Evolutionary conservation across 2,329 filamentous ascomycete genomes (phyloP), one percentile per base, ranked within the genome.

Genomic region (Fusarium sp.): DNA sequence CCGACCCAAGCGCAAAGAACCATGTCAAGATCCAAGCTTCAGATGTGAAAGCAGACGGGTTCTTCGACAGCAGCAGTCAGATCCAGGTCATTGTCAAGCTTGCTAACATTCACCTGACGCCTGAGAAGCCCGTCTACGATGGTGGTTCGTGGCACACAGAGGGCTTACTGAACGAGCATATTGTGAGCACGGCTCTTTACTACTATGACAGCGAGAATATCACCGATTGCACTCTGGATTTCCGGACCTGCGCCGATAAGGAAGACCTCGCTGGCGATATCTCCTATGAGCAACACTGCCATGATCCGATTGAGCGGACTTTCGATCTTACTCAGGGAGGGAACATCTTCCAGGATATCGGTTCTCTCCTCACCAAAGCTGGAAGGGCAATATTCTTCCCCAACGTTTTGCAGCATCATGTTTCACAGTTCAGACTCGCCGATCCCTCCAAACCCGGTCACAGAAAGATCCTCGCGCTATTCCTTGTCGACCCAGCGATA

Each of bases 181-280:
- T 70, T 8, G 47, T 48, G 33, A 42, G 42, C 11, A 59, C 65
- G 4, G 59, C 65, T 6, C 41, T 70, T 3, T 65, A 65, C 11
- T 70, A 69, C 9, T 70, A 70, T 6, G 65, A 70, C 13, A 30
- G 22, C 18, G 53, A 70, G 18, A 70, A 70, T 38, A 55, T 70
- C 24, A 64, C 65, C 0, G 53, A 65, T 4, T 59, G 35, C 11
- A 31, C 10, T 15, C 13, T 67, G 9, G 36, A 16, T 8, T 61
- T 68, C 4, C 18, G 62, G 7, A 68, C 65, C 1, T 41, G 54
- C 14, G 61, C 38, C 5, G 22, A 65, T 9, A 48, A 48, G 28
- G 42, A 59, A 10, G 4, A 22, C 20, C 6, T 68, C 11, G 18
- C 41, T 16, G 18, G 12, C 0, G 31, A 50, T 2, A 13, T 61